Conservation (phyloP, 2,329 filamentous ascomycete genomes). For the Westerdykella sp. region DNA sequence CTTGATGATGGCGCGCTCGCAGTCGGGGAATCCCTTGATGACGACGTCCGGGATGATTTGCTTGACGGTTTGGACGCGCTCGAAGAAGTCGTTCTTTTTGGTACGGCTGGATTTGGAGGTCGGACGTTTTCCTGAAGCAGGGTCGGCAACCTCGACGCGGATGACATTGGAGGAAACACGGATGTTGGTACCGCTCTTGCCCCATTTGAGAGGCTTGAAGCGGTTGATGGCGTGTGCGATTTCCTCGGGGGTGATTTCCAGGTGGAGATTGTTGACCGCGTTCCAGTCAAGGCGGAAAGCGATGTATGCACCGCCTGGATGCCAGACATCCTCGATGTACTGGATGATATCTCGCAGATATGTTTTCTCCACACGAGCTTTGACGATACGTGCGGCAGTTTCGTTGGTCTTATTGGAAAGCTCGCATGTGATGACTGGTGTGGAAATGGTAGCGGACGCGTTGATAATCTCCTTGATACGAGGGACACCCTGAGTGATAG, state of each 20-base stretch:
- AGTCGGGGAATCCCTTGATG: constrained; percentile 83
- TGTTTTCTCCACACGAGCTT: constrained; percentile 91
- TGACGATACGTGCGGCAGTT: constrained; percentile 79
- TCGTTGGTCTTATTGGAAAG: constrained; percentile 70
- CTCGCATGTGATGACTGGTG: constrained; percentile 84
- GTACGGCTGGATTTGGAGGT: constrained; percentile 32
- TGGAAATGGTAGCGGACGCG: constrained; percentile 87
- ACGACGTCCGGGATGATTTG: constrained; percentile 75
- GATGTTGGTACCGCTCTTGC: constrained; percentile 55
- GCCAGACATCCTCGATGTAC: constrained; percentile 85
- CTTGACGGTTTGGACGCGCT: constrained; percentile 79
- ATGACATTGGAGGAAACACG: constrained; percentile 47
- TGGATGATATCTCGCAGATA: constrained; percentile 75
- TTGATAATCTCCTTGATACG: constrained; percentile 99
- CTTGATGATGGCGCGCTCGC: constrained; percentile 80
- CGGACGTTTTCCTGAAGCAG: constrained; percentile 16
- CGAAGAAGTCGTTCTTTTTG: constrained; percentile 57
- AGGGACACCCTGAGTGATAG: constrained; percentile 96
- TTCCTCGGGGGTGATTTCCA: constrained; percentile 68
- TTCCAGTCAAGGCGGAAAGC: constrained; percentile 75
- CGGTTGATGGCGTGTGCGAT: constrained; percentile 71
- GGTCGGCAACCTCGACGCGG: constrained; percentile 62
- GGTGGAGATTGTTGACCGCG: constrained; percentile 70
- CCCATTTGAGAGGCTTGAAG: constrained; percentile 77
- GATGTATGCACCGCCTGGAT: constrained; percentile 67